Conservation (phyloP, 1,284 basidiomycete genomes). For the Malassezia japonica region DNA sequence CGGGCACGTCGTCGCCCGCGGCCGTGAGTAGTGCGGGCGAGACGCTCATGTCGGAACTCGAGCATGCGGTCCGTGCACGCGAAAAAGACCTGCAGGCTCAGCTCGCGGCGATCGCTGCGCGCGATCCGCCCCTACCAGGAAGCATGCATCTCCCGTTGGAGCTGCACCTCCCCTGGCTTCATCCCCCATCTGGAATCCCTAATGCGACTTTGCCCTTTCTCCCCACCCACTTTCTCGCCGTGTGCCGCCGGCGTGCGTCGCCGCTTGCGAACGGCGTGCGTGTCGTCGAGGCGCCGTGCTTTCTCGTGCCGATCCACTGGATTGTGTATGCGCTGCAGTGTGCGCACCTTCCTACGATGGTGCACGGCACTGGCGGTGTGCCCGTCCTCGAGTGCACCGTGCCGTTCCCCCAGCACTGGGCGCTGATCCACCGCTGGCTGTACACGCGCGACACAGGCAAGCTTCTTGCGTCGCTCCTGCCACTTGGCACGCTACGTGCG, state of each 20-base stretch:
- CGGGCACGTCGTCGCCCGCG: background rate
- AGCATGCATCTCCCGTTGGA: background rate
- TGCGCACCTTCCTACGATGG: constrained; percentile 4
- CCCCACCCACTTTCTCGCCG: constrained; percentile 14
- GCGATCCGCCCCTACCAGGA: background rate
- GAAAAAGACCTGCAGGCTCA: background rate
- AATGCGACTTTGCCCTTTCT: background rate
- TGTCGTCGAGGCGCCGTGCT: constrained; percentile 1
- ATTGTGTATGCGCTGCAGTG: constrained; percentile 19
- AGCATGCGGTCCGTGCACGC: background rate
- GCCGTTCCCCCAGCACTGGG: constrained; percentile 14
- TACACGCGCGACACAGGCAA: constrained; percentile 15
- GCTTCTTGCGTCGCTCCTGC: constrained; percentile 10
- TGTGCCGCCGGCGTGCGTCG: background rate
- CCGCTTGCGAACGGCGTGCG: background rate
- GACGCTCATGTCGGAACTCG: constrained; percentile 1
- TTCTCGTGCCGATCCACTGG: constrained; percentile 17
- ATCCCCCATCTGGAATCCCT: background rate
- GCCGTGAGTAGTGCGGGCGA: constrained; percentile 10
- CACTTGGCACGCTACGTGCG: background rate
- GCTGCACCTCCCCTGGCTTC: constrained; percentile 4
- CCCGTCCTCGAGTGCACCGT: constrained; percentile 7
- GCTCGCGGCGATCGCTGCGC: background rate
- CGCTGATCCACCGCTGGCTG: constrained; percentile 13
- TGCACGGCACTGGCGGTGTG: background rate